Conservation (phyloP, 352 stramenopile species). For the Globisporangium heterothallicum region DNA sequence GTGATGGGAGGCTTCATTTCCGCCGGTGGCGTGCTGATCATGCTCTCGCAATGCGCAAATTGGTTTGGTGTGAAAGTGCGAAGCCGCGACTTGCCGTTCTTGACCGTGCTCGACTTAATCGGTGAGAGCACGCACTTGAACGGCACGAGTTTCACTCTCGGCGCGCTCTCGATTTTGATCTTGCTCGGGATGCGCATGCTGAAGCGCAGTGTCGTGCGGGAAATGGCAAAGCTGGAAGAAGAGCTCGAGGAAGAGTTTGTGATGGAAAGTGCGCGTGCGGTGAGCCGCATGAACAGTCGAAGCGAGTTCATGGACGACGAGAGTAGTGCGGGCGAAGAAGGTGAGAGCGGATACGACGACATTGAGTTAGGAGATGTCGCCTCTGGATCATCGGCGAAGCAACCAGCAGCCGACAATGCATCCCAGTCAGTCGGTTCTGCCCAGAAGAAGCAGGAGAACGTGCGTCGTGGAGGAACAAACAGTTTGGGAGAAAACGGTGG, state of each 20-base stretch:
- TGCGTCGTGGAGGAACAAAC: constrained; percentile 8
- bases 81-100: constrained; percentile 45
- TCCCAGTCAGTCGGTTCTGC: too few relatives aligned
- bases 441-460: constrained; percentile 19
- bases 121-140: constrained; percentile 62
- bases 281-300: constrained; percentile 17
- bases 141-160: constrained; percentile 59
- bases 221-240: constrained; percentile 32
- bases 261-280: constrained; percentile 36
- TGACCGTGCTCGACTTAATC: constrained; percentile 56
- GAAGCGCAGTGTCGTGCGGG: constrained; percentile 38
- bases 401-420: background rate
- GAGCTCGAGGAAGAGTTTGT: constrained; percentile 37
- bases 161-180: constrained; percentile 41
- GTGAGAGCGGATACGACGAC: constrained; percentile 19
- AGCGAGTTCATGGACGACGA: constrained; percentile 17
- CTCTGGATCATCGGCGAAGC: background rate
- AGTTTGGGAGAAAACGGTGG: constrained; percentile 13
- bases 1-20: constrained; percentile 91
- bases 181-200: constrained; percentile 43
- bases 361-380: constrained; percentile 17
- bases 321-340: constrained; percentile 17
- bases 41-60: constrained; percentile 84
- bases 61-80: constrained; percentile 73
- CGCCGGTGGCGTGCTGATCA: constrained; percentile 87